Evolutionary conservation across 2,329 filamentous ascomycete species (phyloP).

Genomic region (Aspergillus sp.): DNA sequence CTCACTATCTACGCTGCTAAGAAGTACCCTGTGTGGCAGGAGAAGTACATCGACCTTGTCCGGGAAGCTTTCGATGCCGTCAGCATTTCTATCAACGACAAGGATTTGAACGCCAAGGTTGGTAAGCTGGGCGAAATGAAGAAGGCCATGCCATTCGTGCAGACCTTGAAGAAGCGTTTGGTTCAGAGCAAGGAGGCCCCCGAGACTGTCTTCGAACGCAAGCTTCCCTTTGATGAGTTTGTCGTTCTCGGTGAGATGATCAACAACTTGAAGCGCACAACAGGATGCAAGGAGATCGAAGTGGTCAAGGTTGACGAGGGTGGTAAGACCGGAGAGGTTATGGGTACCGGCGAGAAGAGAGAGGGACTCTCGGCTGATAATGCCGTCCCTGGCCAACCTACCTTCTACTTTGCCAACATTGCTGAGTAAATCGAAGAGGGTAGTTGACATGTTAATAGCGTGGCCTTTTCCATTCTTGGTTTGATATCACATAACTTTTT

Average conservation of each 20-base stretch:
- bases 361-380: constrained; percentile 62
- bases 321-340: constrained; percentile 43
- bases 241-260: constrained; percentile 73
- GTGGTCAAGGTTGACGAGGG: constrained; percentile 65
- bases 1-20: constrained; percentile 79
- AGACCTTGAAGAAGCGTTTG: constrained; percentile 78
- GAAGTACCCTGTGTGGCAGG: constrained; percentile 84
- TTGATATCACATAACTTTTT: too few species aligned
- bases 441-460: too few species aligned
- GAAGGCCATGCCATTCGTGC: constrained; percentile 97
- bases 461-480: too few species aligned
- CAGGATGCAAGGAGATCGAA: constrained; percentile 66
- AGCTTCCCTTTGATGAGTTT: constrained; percentile 82
- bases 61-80: constrained; percentile 63
- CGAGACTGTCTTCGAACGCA: constrained; percentile 70
- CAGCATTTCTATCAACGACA: constrained; percentile 67
- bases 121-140: constrained; percentile 79
- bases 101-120: constrained; percentile 71
- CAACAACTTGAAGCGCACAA: constrained; percentile 69
- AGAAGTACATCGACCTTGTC: constrained; percentile 79
- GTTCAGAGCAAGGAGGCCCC: constrained; percentile 61
- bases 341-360: constrained; percentile 49
- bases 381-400: constrained; percentile 77
- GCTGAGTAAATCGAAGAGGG: background rate
- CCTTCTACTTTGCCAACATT: constrained; percentile 81